Conservation (phyloP, 768 basidiomycete species). For the Lactarius trivialis region DNA sequence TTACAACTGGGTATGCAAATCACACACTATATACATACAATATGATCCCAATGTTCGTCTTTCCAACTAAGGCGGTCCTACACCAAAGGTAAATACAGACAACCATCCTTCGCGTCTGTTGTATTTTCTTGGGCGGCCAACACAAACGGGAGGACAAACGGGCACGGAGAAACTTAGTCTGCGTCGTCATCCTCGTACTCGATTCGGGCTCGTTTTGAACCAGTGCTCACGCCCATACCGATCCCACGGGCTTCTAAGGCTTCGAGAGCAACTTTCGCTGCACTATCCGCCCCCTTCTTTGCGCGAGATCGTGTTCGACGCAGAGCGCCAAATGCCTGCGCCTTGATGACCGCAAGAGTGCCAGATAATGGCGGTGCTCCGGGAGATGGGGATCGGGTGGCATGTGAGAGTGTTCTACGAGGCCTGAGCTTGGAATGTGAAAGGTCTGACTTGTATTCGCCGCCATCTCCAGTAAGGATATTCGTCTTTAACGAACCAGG, state of each 20-base stretch:
- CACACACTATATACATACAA: conserved; percentile 25
- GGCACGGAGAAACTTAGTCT: conserved; percentile 2
- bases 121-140: conserved; percentile 14
- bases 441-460: conserved; percentile 38
- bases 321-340: conserved; percentile 80
- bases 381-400: conserved; percentile 42
- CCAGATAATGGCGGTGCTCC: conserved; percentile 52
- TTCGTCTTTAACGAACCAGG: conserved; percentile 48
- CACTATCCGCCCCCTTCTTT: conserved; percentile 67
- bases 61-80: conserved; percentile 13
- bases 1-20: conserved; percentile 23
- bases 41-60: conserved; percentile 23
- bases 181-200: conserved; percentile 44
- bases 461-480: conserved; percentile 42
- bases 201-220: conserved; percentile 45
- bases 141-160: conserved; percentile 18
- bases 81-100: conserved; percentile 9
- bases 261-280: conserved; percentile 70
- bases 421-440: conserved; percentile 28
- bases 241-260: conserved; percentile 79
- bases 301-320: conserved; percentile 70
- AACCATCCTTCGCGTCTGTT: conserved; percentile 2
- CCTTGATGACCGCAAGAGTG: conserved; percentile 86
- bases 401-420: conserved; percentile 17
- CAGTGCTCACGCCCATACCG: conserved; percentile 34